Evolutionary conservation across 2,329 filamentous ascomycete species (phyloP), one percentile per base, ranked within the genome.

Genomic region (Aspergillus chevalieri): DNA sequence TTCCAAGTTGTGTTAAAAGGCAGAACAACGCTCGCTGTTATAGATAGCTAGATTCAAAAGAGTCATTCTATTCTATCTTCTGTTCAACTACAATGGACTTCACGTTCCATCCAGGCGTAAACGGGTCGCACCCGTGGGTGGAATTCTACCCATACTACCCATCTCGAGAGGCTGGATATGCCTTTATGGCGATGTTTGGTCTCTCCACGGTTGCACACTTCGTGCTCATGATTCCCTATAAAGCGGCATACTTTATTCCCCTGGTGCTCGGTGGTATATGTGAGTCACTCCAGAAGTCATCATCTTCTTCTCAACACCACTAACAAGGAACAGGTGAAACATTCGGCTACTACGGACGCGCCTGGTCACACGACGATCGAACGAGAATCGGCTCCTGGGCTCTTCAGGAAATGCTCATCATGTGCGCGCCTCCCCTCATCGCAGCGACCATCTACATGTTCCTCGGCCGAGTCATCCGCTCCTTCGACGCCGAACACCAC

Each of bases 351-450:
- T 64, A 66, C 46, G 66, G 64, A 39, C 61, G 66, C 24, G 64
- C 65, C n/a, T 59, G 62, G 56, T 64, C 66, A 0, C 66, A 70
- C 44, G 42, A 64, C 43, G 46, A 57, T 48, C 52, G 50, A 21
- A 59, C 57, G 0, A 49, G 56, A 1, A 63, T 64, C 26, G 44
- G 44, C 0, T 53, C 67, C 1, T 74, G 65, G 60, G 62, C 65
- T 0, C 60, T 69, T 1, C 71, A 74, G 49, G 61, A 65, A 26
- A 62, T 73, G 48, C 59, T 69, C 21, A 64, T 72, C 41, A 63
- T 75, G 3, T 58, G 74, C 9, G 66, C 69, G 0, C 71, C 73
- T 0, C 65, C 70, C 0, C 59, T 76, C 4, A 66, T 73, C 43
- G 68, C 73, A 7, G 63, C 62, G 14, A 63, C 57, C 3, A 47